Conservation (phyloP, 805 yeast species). For the Pichia kluyveri region DNA sequence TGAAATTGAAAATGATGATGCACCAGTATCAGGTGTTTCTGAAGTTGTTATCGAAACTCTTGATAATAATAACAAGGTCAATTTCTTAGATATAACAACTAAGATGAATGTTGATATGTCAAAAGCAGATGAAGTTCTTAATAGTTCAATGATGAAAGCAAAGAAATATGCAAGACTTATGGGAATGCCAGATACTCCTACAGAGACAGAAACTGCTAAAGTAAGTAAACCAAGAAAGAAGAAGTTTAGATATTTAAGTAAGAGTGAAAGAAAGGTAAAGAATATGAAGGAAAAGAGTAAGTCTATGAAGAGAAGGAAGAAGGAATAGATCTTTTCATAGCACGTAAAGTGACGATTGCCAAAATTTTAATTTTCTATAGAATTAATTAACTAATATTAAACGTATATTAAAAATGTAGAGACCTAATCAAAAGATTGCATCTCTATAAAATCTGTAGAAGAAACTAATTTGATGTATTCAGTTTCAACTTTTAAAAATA, state of each 20-base stretch:
- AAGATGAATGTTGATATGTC: slow-evolving; percentile 64
- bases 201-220: slow-evolving; percentile 18
- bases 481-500: slow-evolving; percentile 72
- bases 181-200: slow-evolving; percentile 39
- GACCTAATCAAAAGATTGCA: slow-evolving; percentile 12
- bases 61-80: slow-evolving; percentile 35
- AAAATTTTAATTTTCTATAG: too few species aligned
- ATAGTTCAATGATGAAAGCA: slow-evolving; percentile 69
- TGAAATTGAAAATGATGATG: slow-evolving; percentile 27
- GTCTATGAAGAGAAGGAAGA: slow-evolving; percentile 17
- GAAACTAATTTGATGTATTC: slow-evolving; percentile 39
- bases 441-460: slow-evolving; percentile 12
- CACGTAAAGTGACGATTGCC: not conserved
- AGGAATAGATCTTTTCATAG: slow-evolving; percentile 11
- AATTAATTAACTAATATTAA: too few species aligned
- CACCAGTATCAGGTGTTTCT: slow-evolving; percentile 37
- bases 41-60: slow-evolving; percentile 50
- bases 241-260: slow-evolving; percentile 83
- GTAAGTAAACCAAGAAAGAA: slow-evolving; percentile 41
- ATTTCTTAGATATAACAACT: slow-evolving; percentile 37
- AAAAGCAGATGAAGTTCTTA: slow-evolving; percentile 59
- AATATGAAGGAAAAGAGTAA: slow-evolving; percentile 34
- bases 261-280: slow-evolving; percentile 60
- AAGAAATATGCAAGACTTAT: slow-evolving; percentile 69
- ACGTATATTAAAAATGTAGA: too few species aligned